Evolutionary conservation across 2,329 filamentous ascomycete genomes (phyloP), one percentile per base, ranked within the genome.

Genomic region (Curvularia sp.): DNA sequence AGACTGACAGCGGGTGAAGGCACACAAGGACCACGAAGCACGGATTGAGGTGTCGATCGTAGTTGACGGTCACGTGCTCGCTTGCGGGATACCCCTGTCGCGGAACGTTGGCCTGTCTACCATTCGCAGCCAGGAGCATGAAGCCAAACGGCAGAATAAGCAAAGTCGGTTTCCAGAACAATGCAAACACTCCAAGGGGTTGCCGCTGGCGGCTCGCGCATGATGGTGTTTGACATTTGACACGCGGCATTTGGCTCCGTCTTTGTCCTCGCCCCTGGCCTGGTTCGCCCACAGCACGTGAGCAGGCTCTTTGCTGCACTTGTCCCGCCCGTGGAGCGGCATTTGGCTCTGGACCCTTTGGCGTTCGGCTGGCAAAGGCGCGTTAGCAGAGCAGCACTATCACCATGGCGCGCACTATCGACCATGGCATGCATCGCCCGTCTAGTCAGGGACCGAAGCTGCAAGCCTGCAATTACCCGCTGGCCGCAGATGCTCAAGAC

Each of bases 361-460:
- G 39, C 39, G 55, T 44, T 44, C 49, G 38, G 43, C 10, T n/a
- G 43, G 26, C 12, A 30, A n/a, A 18, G 49, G 42, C 42, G 33
- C 33, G 15, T 38, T 38, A 38, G 33, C 33, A 38, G 33, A 38
- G 33, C 33, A 30, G 43, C 9, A 46, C 43, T 20, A 31, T 22
- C 18, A 18, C 18, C 18, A 18, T 18, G 18, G 18, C 18, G 18
- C 18, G 18, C 18, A 18, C 18, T 18, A 18, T 18, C 15, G 15
- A 18, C 30, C n/a, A 9, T 33, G 41, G 22, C 41, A 7, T 43
- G 46, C 30, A 31, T 7, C 13, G 50, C 53, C 49, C 35, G 47
- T 53, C 64, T 65, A 68, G 63, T 65, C 67, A 68, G 67, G 65
- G 56, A 68, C 65, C 53, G 43, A 44, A 46, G 41, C 49, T 61